Evolutionary conservation across 345 rosid genomes (phyloP), one percentile per base, ranked within the genome.

Genomic region (Sisymbrium irio): DNA sequence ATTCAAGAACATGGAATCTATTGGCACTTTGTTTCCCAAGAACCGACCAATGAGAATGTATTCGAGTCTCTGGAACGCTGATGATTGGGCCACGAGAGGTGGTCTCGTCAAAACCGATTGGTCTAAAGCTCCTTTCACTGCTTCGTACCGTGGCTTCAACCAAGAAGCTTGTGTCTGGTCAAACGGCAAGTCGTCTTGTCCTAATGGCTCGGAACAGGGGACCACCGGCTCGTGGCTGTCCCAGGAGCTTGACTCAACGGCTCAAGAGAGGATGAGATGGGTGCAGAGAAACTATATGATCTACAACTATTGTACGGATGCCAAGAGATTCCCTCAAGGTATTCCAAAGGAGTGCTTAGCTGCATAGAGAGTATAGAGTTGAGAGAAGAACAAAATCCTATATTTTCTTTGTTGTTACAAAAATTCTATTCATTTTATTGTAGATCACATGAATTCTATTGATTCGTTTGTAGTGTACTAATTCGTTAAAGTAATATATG

Each of bases 81-180:
- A 83, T 32, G 85, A 82, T 47, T 84, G 90, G 90, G 90, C 90
- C 0, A 86, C 88, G 1, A 81, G 88, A 65, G 90, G 88, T 12
- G 88, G 88, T 14, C 81, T 80, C 4, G 78, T 87, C 39, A 87
- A 85, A 81, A 87, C 85, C 15, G 87, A 83, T 69, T 85, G 91
- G 91, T 76, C 77, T 14, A 71, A 80, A 67, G 88, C 88, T 37
- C 91, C 88, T 15, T 87, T 87, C 74, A 87, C 85, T 19, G 87
- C 89, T 37, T 77, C 88, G 0, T 86, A 81, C 70, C 79, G 84
- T 69, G 82, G 82, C 62, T 77, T 87, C 45, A 79, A 70, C 19
- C 77, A 78, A 9, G 67, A 78, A 45, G 89, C 89, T 60, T 88
- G 93, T 56, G 75, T 82, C 27, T 69, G 81, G 89, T 79, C 80